A percentile compares a stretch with the other conserved stretches of the same genome.
phyloP scores from a whole-genome alignment of 441 rosid genomes.

The Pelargonium cotyledonis region DNA sequence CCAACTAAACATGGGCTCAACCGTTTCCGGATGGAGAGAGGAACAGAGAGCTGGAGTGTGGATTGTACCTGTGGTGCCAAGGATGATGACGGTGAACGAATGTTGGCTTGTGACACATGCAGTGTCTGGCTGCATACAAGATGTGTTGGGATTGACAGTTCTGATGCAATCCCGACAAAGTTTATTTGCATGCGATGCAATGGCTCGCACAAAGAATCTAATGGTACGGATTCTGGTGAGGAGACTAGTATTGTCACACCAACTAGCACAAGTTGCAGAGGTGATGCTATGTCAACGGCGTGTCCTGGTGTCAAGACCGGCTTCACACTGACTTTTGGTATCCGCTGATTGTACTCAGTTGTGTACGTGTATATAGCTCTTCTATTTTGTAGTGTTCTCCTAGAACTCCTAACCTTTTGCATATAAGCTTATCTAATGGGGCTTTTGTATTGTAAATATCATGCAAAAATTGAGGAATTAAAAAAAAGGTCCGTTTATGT shows the following conservation, averaged over 20 bases:
- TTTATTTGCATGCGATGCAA: constrained; percentile 40
- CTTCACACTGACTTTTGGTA: constrained; percentile 30
- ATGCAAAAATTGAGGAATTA: not conserved
- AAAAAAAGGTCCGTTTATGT: not conserved
- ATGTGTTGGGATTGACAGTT: constrained; percentile 54
- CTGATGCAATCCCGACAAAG: constrained; percentile 34
- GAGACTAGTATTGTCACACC: constrained; percentile 20
- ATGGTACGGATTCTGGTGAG: constrained; percentile 17
- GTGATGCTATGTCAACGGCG: constrained; percentile 26
- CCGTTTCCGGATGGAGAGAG: constrained; percentile 59
- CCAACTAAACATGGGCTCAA: constrained; percentile 40
- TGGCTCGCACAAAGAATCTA: constrained; percentile 20
- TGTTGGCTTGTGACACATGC: constrained; percentile 64
- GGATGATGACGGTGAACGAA: constrained; percentile 77
- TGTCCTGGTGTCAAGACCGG: constrained; percentile 21
- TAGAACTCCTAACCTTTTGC: not conserved
- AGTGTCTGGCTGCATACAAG: constrained; percentile 70
- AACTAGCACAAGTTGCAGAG: constrained; percentile 36
- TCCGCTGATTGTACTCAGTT: constrained; percentile 24
- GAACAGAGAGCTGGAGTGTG: constrained; percentile 54
- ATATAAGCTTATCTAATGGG: not conserved
- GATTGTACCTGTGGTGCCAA: constrained; percentile 64
- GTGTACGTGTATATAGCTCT: not conserved
- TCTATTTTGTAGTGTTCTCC: not conserved
- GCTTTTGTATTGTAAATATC: not conserved